phyloP scores from a whole-genome alignment of 495 filamentous ascomycete genomes.

The Aspergillus heteromorphus region DNA sequence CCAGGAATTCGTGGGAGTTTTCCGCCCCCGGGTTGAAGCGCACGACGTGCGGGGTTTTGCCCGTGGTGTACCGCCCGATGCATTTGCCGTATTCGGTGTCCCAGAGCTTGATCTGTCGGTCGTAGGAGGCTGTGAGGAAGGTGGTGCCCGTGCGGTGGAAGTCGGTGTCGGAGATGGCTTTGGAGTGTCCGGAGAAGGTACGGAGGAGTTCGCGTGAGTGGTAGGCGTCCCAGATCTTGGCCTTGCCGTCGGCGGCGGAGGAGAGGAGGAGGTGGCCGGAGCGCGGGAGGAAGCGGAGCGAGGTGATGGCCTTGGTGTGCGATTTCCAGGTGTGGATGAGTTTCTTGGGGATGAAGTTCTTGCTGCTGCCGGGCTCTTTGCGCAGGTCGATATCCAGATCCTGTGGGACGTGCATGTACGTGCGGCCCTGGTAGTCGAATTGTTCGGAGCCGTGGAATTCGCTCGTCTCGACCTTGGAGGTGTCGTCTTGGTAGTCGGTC shows the following conservation, averaged over 20 bases:
- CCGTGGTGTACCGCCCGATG: conserved; percentile 77
- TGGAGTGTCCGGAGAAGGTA: conserved; percentile 84
- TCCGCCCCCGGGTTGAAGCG: conserved; percentile 79
- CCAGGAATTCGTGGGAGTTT: conserved; percentile 84
- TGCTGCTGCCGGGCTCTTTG: conserved; percentile 70
- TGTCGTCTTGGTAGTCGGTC: conserved; percentile 54
- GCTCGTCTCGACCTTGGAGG: conserved; percentile 64
- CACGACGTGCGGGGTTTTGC: conserved; percentile 92
- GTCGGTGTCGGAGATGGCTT: conserved; percentile 82
- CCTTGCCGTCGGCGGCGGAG: conserved; percentile 75
- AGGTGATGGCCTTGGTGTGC: conserved; percentile 80
- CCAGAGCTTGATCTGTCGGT: conserved; percentile 95
- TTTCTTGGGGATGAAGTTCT: conserved; percentile 93
- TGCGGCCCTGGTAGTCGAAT: conserved; percentile 87
- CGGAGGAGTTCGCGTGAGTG: conserved; percentile 82
- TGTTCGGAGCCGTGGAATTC: conserved; percentile 78
- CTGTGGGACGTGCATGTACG: conserved; percentile 81
- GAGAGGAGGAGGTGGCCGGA: conserved; percentile 86
- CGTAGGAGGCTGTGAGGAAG: conserved; percentile 90
- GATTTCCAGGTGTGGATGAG: conserved; percentile 82
- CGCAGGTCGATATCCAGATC: conserved; percentile 85
- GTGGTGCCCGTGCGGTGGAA: conserved; percentile 77
- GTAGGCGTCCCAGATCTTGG: conserved; percentile 95
- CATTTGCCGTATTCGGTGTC: conserved; percentile 93
- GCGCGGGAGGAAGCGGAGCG: conserved; percentile 78